These are phyloP conservation scores for Dicorynia guianensis DNA, from an alignment of 306 rosid genomes.

Conservation along the genomic window DNA sequence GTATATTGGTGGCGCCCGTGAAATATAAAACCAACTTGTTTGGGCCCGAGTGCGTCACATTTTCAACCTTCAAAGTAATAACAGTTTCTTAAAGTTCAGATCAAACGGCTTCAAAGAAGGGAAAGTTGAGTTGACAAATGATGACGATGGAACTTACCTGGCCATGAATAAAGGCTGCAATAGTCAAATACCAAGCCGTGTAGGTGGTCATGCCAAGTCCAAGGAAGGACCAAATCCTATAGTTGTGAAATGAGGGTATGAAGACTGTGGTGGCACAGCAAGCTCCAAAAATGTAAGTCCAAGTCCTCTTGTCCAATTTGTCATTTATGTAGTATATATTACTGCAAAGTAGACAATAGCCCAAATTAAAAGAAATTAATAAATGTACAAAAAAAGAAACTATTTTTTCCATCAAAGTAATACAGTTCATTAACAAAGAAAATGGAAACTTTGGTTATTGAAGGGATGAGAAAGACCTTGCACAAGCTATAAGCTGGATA, in stretches of 20 bases:
- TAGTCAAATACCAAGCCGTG: conserved; percentile 95
- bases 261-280: conserved; percentile 98
- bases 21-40: conserved; percentile 77
- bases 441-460: conserved; percentile 4
- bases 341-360: conserved; percentile 49
- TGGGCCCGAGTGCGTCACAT: conserved; percentile 83
- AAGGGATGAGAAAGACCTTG: conserved; percentile 61
- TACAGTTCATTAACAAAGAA: neutral
- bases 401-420: neutral
- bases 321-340: conserved; percentile 90
- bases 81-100: neutral
- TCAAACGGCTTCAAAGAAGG: neutral
- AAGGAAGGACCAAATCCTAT: conserved; percentile 94
- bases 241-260: conserved; percentile 94
- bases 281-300: conserved; percentile 96
- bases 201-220: conserved; percentile 98
- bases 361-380: neutral
- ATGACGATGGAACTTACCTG: conserved; percentile 55
- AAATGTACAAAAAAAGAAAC: conserved; percentile 8
- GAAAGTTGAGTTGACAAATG: conserved; percentile 17
- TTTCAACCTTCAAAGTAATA: conserved; percentile 61
- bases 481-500: conserved; percentile 96
- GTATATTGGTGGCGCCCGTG: conserved; percentile 97
- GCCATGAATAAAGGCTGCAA: conserved; percentile 80
- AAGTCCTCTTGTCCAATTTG: conserved; percentile 89